Evolutionary conservation across 148 eudicot species (phyloP), one percentile per base, ranked within the genome.

Genomic region (Rhododendron williamsianum): DNA sequence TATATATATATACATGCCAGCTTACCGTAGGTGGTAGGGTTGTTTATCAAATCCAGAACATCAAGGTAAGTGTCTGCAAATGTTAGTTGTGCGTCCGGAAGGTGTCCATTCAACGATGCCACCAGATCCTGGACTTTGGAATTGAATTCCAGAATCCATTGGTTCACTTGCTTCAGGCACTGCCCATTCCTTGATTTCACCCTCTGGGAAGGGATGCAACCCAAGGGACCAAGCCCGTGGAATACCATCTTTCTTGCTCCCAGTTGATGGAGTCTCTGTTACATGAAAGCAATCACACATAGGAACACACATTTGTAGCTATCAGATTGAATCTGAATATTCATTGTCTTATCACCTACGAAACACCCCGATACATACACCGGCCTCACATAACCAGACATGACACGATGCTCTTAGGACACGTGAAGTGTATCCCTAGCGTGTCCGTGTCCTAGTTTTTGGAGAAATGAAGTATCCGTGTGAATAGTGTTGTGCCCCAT

Each of bases 191-290:
- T 90, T 65, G 98, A 94, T 86, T 93, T 95, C 82, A 91, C 92
- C 86, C 99, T 89, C 58, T 96, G 99, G 1, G 99, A 96, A 38
- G 99, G 99, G 49, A 96, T 96, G 91, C 99, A 96, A 0, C 99
- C 99, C 4, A 96, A 88, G 19, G 99, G 98, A 4, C 99, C 95
- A 5, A 96, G 93, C 46, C 99, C 99, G 83, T 95, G 97, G 88
- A 96, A 93, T 8, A 96, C 85, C 18, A 96, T 83, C 85, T 89
- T 93, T 72, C 98, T 90, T 60, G 97, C 98, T 16, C 99, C 99
- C 36, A 93, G 87, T 85, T 86, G 81, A 79, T 96, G 85, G 38
- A 96, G 91, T 78, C 87, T 94, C 99, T 96, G 88, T 16, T 3
- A 15, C 11, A 76, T 45, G 11, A 85, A 58, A 19, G 18, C 35